phyloP scores from a whole-genome alignment of 768 basidiomycete genomes.

The Rossbeevera mucosa region DNA sequence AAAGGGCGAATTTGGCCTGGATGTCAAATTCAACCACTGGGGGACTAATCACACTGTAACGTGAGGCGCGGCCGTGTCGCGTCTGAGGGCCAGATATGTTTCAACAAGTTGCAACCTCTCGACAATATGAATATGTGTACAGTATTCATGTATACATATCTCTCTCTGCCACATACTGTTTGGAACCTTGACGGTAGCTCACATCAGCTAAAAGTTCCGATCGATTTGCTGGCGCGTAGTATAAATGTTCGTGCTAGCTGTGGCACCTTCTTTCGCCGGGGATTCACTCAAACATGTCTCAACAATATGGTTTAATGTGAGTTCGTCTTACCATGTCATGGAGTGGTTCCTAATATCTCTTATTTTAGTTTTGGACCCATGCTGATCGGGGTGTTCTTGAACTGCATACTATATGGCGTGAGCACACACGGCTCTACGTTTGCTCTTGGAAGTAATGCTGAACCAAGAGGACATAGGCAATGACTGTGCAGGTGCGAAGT shows the following conservation, averaged over 20 bases:
- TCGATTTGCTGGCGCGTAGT: not conserved
- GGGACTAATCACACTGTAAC: not conserved
- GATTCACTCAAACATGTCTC: not conserved
- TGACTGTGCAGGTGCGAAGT: slow-evolving; percentile 9
- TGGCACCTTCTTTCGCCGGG: not conserved
- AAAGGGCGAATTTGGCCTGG: too few species aligned
- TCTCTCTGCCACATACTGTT: not conserved
- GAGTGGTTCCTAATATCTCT: too few species aligned
- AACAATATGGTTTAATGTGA: too few species aligned
- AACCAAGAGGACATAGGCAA: slow-evolving; percentile 2
- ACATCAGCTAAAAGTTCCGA: not conserved
- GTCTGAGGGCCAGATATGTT: not conserved
- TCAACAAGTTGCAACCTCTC: not conserved
- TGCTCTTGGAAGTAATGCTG: not conserved
- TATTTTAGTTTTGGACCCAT: too few species aligned
- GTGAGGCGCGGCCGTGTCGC: not conserved
- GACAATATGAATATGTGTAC: not conserved
- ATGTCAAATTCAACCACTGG: too few species aligned
- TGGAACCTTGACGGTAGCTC: not conserved
- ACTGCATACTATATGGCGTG: slow-evolving; percentile 16
- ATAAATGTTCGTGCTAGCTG: not conserved
- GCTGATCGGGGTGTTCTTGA: slow-evolving; percentile 11
- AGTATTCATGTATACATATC: not conserved
- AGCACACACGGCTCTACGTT: not conserved
- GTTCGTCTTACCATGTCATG: too few species aligned